These are phyloP conservation scores for Lepidium aucheri DNA, from an alignment of 345 rosid genomes.

Conservation along the genomic window DNA sequence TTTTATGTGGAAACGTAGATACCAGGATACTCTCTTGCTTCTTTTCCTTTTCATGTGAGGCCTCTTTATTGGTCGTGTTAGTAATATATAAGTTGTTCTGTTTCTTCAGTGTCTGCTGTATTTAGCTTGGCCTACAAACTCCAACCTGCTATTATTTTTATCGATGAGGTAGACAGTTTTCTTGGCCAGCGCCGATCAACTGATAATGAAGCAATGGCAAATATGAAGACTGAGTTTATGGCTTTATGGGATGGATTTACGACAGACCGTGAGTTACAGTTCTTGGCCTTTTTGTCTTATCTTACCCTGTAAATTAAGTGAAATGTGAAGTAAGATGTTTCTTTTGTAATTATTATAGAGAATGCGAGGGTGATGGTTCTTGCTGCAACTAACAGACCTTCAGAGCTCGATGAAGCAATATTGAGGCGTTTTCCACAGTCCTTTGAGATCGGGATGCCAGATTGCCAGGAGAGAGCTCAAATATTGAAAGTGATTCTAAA, in stretches of 20 bases:
- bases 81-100: background rate
- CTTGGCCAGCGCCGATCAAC: slow-evolving; percentile 83
- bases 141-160: slow-evolving; percentile 92
- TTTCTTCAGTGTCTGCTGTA: slow-evolving; percentile 79
- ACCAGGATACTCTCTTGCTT: no score
- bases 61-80: background rate
- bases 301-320: background rate
- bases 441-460: slow-evolving; percentile 92
- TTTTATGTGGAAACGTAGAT: background rate
- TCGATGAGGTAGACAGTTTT: slow-evolving; percentile 94
- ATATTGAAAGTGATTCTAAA: slow-evolving; percentile 73
- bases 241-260: slow-evolving; percentile 99
- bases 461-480: slow-evolving; percentile 51
- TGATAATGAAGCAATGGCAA: slow-evolving; percentile 82
- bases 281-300: background rate
- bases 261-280: slow-evolving; percentile 73
- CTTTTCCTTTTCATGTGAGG: no score
- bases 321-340: background rate
- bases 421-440: slow-evolving; percentile 81
- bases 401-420: slow-evolving; percentile 90
- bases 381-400: slow-evolving; percentile 96
- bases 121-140: slow-evolving; percentile 92
- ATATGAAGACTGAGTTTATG: slow-evolving; percentile 99
- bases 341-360: slow-evolving; percentile 25
- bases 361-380: slow-evolving; percentile 92